These are phyloP conservation scores for Flaveria robusta DNA, from an alignment of 129 eudicot species.

Conservation along the genomic window DNA sequence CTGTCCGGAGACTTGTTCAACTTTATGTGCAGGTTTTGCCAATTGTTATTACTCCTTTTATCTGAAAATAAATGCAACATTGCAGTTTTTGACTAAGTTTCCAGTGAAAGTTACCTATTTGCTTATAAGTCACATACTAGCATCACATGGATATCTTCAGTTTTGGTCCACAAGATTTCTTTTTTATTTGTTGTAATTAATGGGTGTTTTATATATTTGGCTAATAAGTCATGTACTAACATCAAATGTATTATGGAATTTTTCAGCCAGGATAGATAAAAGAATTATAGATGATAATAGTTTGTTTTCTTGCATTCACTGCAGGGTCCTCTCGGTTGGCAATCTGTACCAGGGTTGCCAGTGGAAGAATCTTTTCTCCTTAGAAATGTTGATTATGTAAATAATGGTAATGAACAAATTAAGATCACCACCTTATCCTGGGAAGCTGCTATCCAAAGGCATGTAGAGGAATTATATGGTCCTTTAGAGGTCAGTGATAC, in stretches of 20 bases:
- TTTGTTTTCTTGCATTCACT: constrained; percentile 23
- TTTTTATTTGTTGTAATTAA: constrained; percentile 18
- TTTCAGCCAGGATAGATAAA: background rate
- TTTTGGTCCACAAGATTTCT: constrained; percentile 11
- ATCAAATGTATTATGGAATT: constrained; percentile 1
- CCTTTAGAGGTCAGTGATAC: constrained; percentile 65
- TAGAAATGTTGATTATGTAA: constrained; percentile 52
- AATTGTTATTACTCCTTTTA: background rate
- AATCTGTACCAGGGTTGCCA: constrained; percentile 66
- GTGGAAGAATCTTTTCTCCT: constrained; percentile 61
- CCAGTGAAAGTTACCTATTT: background rate
- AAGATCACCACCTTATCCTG: constrained; percentile 76
- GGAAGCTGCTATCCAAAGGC: constrained; percentile 94
- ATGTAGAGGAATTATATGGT: constrained; percentile 66
- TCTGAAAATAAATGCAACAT: constrained; percentile 16
- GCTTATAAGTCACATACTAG: background rate
- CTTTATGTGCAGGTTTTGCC: constrained; percentile 87
- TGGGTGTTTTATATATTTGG: constrained; percentile 2
- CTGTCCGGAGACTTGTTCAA: constrained; percentile 87
- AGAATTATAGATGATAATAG: constrained; percentile 16
- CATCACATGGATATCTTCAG: background rate
- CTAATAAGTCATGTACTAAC: constrained; percentile 8
- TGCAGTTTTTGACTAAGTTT: constrained; percentile 4
- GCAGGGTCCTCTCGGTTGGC: constrained; percentile 99
- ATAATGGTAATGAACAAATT: constrained; percentile 52